These are phyloP conservation scores for Picochlorum sp. DNA, from an alignment of 139 green algal species.

Conservation along the genomic window DNA sequence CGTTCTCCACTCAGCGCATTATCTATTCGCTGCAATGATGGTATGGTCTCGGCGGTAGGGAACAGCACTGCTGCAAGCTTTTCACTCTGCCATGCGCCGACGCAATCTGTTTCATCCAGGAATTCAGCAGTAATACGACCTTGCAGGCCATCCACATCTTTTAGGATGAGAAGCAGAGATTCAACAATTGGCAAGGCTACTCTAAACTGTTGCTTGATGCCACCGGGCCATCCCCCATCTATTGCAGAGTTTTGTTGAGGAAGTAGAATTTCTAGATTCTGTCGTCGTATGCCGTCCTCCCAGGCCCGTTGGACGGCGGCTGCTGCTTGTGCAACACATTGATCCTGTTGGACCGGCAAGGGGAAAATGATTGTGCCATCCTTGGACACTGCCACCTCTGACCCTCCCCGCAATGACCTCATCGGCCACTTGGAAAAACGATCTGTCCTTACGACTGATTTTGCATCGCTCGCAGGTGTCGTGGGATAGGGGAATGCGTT, in stretches of 20 bases:
- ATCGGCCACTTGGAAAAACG: background rate
- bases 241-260: conserved; percentile 29
- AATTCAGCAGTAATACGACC: conserved; percentile 31
- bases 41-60: conserved; percentile 37
- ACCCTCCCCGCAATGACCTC: background rate
- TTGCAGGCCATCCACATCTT: conserved; percentile 34
- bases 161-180: conserved; percentile 57
- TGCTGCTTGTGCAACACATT: conserved; percentile 36
- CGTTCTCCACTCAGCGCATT: conserved; percentile 29
- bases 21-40: conserved; percentile 24
- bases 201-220: conserved; percentile 78
- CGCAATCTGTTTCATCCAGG: conserved; percentile 46
- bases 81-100: conserved; percentile 46
- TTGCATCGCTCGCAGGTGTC: background rate
- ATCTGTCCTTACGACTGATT: no score
- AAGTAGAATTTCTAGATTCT: conserved; percentile 71
- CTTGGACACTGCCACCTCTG: background rate
- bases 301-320: conserved; percentile 52
- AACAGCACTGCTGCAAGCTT: conserved; percentile 38
- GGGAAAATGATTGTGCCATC: conserved; percentile 22
- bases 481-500: no score
- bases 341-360: conserved; percentile 14
- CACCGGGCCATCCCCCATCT: conserved; percentile 55
- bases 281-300: conserved; percentile 42
- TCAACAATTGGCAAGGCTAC: conserved; percentile 60